phyloP scores from a whole-genome alignment of 768 basidiomycete genomes.

The Agrocybe chaxingu region DNA sequence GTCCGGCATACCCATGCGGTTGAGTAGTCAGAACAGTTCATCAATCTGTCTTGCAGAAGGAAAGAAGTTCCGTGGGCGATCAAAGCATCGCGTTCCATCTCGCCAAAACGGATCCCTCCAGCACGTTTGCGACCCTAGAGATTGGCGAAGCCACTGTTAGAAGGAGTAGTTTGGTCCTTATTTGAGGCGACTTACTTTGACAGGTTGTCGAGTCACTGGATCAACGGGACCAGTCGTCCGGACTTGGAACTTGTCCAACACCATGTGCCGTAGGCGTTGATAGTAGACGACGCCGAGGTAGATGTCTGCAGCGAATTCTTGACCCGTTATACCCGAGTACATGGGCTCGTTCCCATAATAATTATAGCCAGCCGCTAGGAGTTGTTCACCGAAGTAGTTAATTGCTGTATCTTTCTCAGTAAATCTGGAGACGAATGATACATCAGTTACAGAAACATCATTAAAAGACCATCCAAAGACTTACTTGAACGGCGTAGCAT shows the following conservation, averaged over 20 bases:
- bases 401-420: conserved; percentile 96
- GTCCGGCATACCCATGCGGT: conserved; percentile 98
- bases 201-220: conserved; percentile 92
- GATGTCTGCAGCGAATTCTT: conserved; percentile 98
- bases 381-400: conserved; percentile 95
- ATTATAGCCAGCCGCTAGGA: conserved; percentile 92
- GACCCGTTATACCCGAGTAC: conserved; percentile 99
- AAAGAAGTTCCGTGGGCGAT: conserved; percentile 99
- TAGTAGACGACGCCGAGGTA: conserved; percentile 99
- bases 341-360: conserved; percentile 99
- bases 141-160: neutral
- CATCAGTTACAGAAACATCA: conserved; percentile 1
- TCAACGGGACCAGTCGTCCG: conserved; percentile 98
- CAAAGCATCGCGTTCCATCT: conserved; percentile 99
- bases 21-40: conserved; percentile 99
- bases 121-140: conserved; percentile 91
- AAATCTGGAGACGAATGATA: conserved; percentile 53
- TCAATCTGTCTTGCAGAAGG: conserved; percentile 95
- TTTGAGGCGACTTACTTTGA: conserved; percentile 62
- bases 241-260: conserved; percentile 99
- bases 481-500: conserved; percentile 97
- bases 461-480: conserved; percentile 22
- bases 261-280: conserved; percentile 98
- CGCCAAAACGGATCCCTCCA: conserved; percentile 98
- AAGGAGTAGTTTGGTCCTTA: too few relatives aligned